Conservation (phyloP, 306 rosid species). For the Trifolium subterraneum region DNA sequence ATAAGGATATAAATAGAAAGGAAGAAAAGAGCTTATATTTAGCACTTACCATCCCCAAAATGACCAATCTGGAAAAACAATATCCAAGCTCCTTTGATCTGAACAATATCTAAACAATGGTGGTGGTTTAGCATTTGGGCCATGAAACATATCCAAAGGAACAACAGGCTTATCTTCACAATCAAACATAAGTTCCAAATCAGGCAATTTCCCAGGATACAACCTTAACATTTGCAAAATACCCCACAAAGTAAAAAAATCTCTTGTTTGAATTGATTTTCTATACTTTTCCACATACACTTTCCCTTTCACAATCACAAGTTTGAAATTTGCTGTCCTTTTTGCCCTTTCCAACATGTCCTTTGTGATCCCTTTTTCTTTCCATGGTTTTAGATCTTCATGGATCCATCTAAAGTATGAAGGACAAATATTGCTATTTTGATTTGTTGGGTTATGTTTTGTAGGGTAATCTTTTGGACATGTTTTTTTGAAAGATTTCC, state of each 20-base stretch:
- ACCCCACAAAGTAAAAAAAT: constrained; percentile 80
- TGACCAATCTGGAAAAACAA: constrained; percentile 96
- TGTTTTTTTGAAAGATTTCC: not conserved
- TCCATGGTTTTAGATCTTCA: constrained; percentile 83
- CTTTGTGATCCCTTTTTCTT: constrained; percentile 61
- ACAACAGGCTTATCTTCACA: constrained; percentile 78
- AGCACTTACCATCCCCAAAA: constrained; percentile 91
- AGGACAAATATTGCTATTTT: constrained; percentile 53
- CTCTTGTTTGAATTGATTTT: constrained; percentile 70
- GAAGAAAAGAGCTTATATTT: not conserved
- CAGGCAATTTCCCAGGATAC: constrained; percentile 71
- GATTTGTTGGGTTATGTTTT: constrained; percentile 39
- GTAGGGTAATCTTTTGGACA: constrained; percentile 52
- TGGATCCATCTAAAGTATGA: constrained; percentile 80
- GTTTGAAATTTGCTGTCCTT: constrained; percentile 60
- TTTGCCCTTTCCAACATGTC: constrained; percentile 67
- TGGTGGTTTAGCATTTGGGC: constrained; percentile 52
- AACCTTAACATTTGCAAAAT: constrained; percentile 68
- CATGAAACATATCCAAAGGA: constrained; percentile 37
- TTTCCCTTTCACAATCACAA: constrained; percentile 66
- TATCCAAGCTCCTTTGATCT: constrained; percentile 60
- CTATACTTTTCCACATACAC: constrained; percentile 65
- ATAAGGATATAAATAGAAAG: not conserved
- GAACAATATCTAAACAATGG: constrained; percentile 79
- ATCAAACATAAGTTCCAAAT: constrained; percentile 84